Conservation (phyloP, 495 filamentous ascomycete genomes). For the Glutinoglossum americanum region DNA sequence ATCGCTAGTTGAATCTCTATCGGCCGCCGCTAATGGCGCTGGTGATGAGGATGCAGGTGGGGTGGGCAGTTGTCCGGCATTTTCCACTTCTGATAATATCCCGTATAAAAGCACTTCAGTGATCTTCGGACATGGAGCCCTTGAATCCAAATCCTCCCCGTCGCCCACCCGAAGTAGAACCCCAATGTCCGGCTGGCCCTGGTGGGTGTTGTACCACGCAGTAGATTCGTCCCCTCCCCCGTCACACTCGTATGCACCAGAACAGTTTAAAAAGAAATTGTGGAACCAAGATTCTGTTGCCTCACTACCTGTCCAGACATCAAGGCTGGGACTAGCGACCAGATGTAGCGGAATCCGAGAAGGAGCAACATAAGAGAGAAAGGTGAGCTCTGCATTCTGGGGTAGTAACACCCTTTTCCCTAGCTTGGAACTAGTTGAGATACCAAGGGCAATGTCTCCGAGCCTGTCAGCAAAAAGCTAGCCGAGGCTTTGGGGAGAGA, state of each 20-base stretch:
- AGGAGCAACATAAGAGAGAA: background rate
- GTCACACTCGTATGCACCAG: background rate
- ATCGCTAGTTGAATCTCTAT: background rate
- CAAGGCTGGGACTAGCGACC: background rate
- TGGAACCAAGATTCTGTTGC: background rate
- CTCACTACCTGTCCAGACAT: background rate
- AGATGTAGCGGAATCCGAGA: conserved; percentile 2
- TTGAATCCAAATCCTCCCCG: background rate
- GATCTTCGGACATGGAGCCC: background rate
- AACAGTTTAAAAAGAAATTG: background rate
- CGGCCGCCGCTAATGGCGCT: background rate
- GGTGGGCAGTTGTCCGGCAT: background rate
- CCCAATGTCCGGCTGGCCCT: background rate
- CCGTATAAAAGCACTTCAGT: conserved; percentile 2
- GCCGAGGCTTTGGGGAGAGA: background rate
- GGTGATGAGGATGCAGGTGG: background rate
- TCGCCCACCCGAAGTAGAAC: background rate
- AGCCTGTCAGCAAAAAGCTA: background rate
- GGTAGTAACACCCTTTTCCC: background rate
- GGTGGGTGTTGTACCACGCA: background rate
- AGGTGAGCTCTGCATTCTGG: background rate
- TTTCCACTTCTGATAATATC: background rate
- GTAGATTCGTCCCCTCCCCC: background rate
- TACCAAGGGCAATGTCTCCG: background rate
- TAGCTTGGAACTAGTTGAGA: background rate